Percentiles rank a stretch among this genome's conserved stretches.
These are phyloP conservation scores for Candida anglica DNA, from an alignment of 805 yeast genomes.

Conservation along the genomic window DNA sequence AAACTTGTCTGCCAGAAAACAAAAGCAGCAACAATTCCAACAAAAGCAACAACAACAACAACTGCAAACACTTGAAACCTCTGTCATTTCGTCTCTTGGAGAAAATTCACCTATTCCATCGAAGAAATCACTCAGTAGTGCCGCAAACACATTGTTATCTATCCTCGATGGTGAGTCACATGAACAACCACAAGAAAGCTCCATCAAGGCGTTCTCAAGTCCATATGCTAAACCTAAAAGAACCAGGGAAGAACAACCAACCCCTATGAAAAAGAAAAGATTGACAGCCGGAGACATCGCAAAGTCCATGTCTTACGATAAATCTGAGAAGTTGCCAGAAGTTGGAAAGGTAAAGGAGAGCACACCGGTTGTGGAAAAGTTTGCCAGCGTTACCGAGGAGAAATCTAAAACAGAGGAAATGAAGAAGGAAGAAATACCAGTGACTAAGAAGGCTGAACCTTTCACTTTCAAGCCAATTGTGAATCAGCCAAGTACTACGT, in stretches of 20 bases:
- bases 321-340: constrained; percentile 21
- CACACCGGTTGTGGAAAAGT: too few species aligned
- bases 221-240: constrained; percentile 13
- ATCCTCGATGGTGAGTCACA: constrained; percentile 26
- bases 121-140: constrained; percentile 24
- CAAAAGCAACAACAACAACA: not conserved
- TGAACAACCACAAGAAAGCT: constrained; percentile 8
- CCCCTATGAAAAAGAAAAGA: constrained; percentile 8
- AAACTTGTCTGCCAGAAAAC: constrained; percentile 10
- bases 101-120: too few species aligned
- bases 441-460: too few species aligned
- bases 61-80: not conserved
- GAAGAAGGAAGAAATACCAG: not conserved
- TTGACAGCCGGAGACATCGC: constrained; percentile 34
- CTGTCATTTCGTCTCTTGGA: not conserved
- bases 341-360: not conserved
- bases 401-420: too few species aligned
- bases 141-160: constrained; percentile 36
- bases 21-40: constrained; percentile 1
- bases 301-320: constrained; percentile 31
- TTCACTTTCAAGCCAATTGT: constrained; percentile 1
- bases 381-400: too few species aligned
- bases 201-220: constrained; percentile 35
- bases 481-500: not conserved
- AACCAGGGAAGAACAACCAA: not conserved